phyloP scores from a whole-genome alignment of 176 grass and related monocot species.

The Lolium perenne region DNA sequence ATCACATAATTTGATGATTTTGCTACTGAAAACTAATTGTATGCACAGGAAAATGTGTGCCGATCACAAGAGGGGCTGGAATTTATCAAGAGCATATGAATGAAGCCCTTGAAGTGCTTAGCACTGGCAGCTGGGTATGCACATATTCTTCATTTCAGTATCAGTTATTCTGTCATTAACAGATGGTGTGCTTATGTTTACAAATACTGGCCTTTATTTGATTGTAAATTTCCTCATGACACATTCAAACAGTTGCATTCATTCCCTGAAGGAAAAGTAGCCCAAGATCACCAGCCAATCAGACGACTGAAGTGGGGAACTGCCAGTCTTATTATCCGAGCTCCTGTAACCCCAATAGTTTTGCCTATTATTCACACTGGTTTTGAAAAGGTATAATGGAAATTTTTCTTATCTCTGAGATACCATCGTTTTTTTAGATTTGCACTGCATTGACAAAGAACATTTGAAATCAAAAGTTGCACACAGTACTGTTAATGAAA shows the following conservation, averaged over 20 bases:
- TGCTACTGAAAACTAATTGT: slow-evolving; percentile 23
- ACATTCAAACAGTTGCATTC: slow-evolving; percentile 88
- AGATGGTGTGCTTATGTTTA: background rate
- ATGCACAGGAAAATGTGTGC: slow-evolving; percentile 85
- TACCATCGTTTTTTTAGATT: too few species aligned
- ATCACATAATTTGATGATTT: background rate
- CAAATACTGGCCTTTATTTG: slow-evolving; percentile 33
- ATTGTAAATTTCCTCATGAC: slow-evolving; percentile 43
- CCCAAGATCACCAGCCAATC: slow-evolving; percentile 63
- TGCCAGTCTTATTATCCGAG: slow-evolving; percentile 84
- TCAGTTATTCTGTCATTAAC: slow-evolving; percentile 2
- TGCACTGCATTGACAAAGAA: too few species aligned
- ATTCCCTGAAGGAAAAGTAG: slow-evolving; percentile 99
- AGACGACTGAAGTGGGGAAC: slow-evolving; percentile 91
- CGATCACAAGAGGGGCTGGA: slow-evolving; percentile 80
- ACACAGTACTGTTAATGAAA: too few species aligned
- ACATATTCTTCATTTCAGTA: background rate
- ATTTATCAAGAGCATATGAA: slow-evolving; percentile 97
- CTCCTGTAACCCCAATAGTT: slow-evolving; percentile 83
- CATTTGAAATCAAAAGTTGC: too few species aligned
- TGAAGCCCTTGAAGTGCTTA: slow-evolving; percentile 84
- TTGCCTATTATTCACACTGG: too few species aligned
- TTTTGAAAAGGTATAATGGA: slow-evolving; percentile 98
- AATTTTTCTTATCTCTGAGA: too few species aligned
- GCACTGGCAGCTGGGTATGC: slow-evolving; percentile 73